Conservation (phyloP, 768 basidiomycete genomes). For the Pleurotus ostreatus region DNA sequence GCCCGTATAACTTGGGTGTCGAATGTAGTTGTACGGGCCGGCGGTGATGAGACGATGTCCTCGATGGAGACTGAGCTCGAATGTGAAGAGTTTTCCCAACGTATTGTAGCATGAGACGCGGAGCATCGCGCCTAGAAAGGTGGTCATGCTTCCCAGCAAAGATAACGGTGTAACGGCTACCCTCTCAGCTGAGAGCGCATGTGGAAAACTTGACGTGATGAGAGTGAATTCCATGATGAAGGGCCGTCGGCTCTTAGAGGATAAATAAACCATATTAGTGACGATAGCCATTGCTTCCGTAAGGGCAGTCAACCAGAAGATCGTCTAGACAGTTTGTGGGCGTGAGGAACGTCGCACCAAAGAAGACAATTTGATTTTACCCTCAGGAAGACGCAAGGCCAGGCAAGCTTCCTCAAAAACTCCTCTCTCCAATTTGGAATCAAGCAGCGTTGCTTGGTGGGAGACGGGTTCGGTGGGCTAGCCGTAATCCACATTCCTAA, state of each 20-base stretch:
- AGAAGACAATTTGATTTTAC: neutral
- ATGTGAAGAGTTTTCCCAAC: slow-evolving; percentile 44
- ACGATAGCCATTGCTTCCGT: neutral
- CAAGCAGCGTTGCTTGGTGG: neutral
- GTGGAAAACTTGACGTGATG: neutral
- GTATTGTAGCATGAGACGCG: slow-evolving; percentile 42
- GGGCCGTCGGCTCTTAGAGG: neutral
- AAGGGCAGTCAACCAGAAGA: slow-evolving; percentile 7
- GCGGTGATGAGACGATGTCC: slow-evolving; percentile 20
- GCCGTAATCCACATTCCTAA: slow-evolving; percentile 10
- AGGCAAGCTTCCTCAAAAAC: slow-evolving; percentile 6
- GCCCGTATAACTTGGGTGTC: slow-evolving; percentile 7
- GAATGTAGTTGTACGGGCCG: slow-evolving; percentile 7
- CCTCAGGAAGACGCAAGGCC: slow-evolving; percentile 9
- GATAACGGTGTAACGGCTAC: slow-evolving; percentile 2
- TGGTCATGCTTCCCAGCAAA: slow-evolving; percentile 2
- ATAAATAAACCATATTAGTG: neutral
- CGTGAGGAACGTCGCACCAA: neutral
- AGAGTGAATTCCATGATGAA: neutral
- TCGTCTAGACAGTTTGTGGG: slow-evolving; percentile 3
- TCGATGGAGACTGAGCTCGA: slow-evolving; percentile 43
- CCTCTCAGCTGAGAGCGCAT: neutral
- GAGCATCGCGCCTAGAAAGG: slow-evolving; percentile 3
- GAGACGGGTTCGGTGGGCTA: slow-evolving; percentile 8
- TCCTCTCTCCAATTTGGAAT: slow-evolving; percentile 11